Evolutionary conservation across 306 rosid genomes (phyloP).

Genomic region (Fragaria ananassa): DNA sequence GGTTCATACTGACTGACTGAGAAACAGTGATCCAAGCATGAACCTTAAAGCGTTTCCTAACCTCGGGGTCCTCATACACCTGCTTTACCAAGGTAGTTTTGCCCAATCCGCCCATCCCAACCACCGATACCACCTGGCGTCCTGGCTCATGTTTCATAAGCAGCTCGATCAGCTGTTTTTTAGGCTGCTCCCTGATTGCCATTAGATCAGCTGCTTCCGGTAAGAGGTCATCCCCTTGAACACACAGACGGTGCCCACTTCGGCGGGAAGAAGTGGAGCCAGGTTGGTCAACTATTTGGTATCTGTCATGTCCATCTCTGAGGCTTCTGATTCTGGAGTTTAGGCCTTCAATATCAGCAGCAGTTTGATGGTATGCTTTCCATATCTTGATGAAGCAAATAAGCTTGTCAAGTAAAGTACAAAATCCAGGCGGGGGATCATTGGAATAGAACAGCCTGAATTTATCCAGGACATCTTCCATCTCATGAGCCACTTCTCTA

Average conservation of each 20-base stretch:
- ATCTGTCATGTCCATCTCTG: neutral
- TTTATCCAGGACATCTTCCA: constrained; percentile 34
- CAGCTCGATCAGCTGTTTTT: constrained; percentile 32
- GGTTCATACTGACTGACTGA: constrained; percentile 30
- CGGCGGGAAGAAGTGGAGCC: constrained; percentile 30
- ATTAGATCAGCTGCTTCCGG: constrained; percentile 49
- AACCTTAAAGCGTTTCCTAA: constrained; percentile 40
- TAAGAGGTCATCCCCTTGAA: constrained; percentile 48
- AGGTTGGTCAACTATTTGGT: neutral
- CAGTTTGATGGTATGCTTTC: neutral
- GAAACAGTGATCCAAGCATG: constrained; percentile 57
- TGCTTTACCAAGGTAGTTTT: constrained; percentile 52
- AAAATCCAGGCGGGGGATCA: neutral
- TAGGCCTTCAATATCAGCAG: constrained; percentile 8
- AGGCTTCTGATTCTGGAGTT: neutral
- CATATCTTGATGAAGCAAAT: constrained; percentile 8
- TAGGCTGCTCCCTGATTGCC: constrained; percentile 35
- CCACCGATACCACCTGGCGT: constrained; percentile 40
- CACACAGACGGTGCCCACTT: constrained; percentile 7
- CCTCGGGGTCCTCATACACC: constrained; percentile 46
- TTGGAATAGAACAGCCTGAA: neutral
- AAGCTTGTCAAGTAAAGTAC: neutral
- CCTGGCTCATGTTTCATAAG: constrained; percentile 14
- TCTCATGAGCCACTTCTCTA: constrained; percentile 29
- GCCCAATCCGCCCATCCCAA: constrained; percentile 66